Conservation (phyloP, 805 yeast species). For the Candida khao-thaluensis region DNA sequence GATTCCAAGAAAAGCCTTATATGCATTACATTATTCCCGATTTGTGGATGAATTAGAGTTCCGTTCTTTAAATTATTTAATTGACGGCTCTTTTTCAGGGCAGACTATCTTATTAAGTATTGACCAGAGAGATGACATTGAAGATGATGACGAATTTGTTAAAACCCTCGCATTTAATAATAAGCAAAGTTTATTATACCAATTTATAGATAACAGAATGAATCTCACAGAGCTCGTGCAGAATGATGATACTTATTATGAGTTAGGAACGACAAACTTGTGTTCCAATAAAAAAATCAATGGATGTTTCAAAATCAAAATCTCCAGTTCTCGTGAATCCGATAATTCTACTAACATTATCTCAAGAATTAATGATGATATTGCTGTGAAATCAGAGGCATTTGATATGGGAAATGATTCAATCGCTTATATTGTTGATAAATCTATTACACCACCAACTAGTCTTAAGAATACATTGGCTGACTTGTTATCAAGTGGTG, state of each 20-base stretch:
- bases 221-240: constrained; percentile 22
- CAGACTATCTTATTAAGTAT: constrained; percentile 63
- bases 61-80: constrained; percentile 52
- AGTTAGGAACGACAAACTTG: constrained; percentile 49
- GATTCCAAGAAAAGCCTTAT: constrained; percentile 36
- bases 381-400: constrained; percentile 44
- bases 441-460: constrained; percentile 60
- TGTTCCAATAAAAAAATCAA: constrained; percentile 62
- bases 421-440: constrained; percentile 62
- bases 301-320: constrained; percentile 48
- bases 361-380: constrained; percentile 54
- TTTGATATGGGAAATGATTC: constrained; percentile 56
- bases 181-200: constrained; percentile 52
- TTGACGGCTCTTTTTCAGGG: constrained; percentile 50
- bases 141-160: constrained; percentile 21
- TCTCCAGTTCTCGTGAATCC: constrained; percentile 23
- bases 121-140: constrained; percentile 34
- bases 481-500: constrained; percentile 34
- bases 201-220: constrained; percentile 53
- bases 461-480: constrained; percentile 65
- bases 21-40: constrained; percentile 48
- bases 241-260: constrained; percentile 17
- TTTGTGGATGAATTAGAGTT: constrained; percentile 72
- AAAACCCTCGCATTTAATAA: constrained; percentile 28
- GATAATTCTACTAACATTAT: constrained; percentile 14